Evolutionary conservation across 139 green algal genomes (phyloP).

Genomic region (Coccomyxa sp.): DNA sequence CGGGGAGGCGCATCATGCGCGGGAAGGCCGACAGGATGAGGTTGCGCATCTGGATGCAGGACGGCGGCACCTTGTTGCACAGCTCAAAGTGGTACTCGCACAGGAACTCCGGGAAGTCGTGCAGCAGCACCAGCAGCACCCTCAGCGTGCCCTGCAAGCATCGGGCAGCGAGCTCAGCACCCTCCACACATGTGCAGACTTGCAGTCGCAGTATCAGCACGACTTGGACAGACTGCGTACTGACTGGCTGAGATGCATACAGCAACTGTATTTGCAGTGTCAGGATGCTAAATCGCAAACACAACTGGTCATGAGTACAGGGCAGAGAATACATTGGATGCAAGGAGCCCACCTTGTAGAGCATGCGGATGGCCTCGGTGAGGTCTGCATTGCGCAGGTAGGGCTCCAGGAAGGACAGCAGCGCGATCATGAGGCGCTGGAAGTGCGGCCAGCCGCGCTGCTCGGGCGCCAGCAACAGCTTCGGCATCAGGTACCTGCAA

Average conservation of each 20-base stretch:
- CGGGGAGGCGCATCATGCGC: constrained; percentile 93
- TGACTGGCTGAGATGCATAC: no score
- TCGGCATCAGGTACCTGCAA: constrained; percentile 80
- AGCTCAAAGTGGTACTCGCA: constrained; percentile 95
- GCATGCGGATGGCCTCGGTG: constrained; percentile 65
- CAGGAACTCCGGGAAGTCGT: constrained; percentile 99
- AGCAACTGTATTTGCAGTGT: no score
- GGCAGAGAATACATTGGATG: neutral
- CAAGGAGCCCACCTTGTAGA: constrained; percentile 73
- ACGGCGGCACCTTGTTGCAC: constrained; percentile 88
- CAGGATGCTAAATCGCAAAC: neutral
- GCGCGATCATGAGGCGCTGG: constrained; percentile 52
- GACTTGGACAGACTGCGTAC: no score
- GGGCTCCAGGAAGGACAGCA: constrained; percentile 96
- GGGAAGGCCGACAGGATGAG: constrained; percentile 96
- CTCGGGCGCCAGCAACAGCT: constrained; percentile 69
- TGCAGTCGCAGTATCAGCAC: no score
- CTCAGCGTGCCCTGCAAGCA: constrained; percentile 73
- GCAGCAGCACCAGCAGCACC: constrained; percentile 96
- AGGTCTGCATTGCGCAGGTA: constrained; percentile 89
- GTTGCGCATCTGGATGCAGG: constrained; percentile 98
- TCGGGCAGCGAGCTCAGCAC: no score
- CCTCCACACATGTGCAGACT: no score
- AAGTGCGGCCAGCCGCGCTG: constrained; percentile 66
- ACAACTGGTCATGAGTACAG: neutral